A percentile compares a stretch with the other conserved stretches of the same genome.
phyloP scores from a whole-genome alignment of 2,329 filamentous ascomycete species.

The Ilyonectria destructans region DNA sequence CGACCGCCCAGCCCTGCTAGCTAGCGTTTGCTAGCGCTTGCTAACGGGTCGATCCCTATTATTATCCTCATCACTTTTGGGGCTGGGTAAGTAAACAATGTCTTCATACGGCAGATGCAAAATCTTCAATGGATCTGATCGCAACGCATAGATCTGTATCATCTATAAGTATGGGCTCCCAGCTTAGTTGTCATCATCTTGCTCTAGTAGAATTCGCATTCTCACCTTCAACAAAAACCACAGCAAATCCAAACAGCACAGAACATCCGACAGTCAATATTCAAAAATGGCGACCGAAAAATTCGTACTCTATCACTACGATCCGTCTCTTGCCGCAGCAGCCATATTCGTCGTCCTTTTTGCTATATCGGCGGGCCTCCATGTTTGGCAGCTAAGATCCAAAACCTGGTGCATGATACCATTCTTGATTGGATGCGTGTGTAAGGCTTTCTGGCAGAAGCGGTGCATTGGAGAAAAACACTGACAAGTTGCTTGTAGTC shows the following conservation, averaged over 20 bases:
- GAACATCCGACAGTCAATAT: neutral
- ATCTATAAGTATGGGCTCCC: neutral
- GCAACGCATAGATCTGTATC: too few relatives aligned
- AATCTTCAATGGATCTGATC: neutral
- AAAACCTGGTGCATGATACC: neutral
- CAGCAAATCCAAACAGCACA: neutral
- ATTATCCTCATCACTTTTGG: neutral
- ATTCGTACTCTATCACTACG: conserved; percentile 10
- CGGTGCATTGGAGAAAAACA: neutral
- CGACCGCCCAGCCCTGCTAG: too few relatives aligned
- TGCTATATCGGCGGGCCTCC: neutral
- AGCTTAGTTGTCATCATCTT: neutral
- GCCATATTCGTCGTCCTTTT: conserved; percentile 3
- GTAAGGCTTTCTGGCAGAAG: neutral
- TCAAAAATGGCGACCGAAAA: neutral
- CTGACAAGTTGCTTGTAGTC: conserved; percentile 17
- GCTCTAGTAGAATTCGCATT: neutral
- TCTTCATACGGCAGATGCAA: neutral
- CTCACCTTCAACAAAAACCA: neutral
- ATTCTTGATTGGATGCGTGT: neutral
- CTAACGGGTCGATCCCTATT: too few relatives aligned
- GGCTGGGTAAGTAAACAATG: neutral
- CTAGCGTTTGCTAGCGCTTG: too few relatives aligned
- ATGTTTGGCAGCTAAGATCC: neutral
- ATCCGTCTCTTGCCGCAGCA: conserved; percentile 7